Evolutionary conservation across 2,329 filamentous ascomycete species (phyloP).

Genomic region (Xylaria sp.): DNA sequence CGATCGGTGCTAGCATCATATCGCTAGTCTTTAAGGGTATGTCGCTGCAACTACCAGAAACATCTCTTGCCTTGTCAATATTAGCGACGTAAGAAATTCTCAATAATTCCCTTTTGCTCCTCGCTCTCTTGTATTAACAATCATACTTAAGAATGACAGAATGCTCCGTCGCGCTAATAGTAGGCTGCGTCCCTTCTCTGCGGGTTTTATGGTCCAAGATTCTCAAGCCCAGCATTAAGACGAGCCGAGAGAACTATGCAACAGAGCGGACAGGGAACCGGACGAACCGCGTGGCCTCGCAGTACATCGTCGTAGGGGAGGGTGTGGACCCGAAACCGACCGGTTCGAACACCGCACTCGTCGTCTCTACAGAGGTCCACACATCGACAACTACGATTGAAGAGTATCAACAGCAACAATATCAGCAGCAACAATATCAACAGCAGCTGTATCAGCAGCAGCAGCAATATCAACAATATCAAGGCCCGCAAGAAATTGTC

Average conservation of each 20-base stretch:
- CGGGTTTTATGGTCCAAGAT: constrained; percentile 37
- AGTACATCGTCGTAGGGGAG: constrained; percentile 27
- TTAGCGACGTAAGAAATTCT: constrained; percentile 30
- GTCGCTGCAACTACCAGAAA: constrained; percentile 19
- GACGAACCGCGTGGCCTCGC: constrained; percentile 25
- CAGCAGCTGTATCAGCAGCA: too few relatives aligned
- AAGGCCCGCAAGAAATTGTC: not conserved
- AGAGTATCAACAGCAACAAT: constrained; percentile 14
- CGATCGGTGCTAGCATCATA: constrained; percentile 31
- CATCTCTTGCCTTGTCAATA: constrained; percentile 33
- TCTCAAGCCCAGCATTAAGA: constrained; percentile 22
- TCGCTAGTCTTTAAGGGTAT: constrained; percentile 31
- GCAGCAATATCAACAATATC: constrained; percentile 2
- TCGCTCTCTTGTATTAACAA: not conserved
- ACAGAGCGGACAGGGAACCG: constrained; percentile 17
- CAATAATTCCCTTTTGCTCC: too few relatives aligned
- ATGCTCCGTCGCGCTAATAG: constrained; percentile 34
- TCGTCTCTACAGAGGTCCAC: constrained; percentile 31
- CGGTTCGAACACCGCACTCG: constrained; percentile 15
- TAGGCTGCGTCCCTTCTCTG: constrained; percentile 35
- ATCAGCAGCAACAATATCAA: not conserved
- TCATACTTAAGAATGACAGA: constrained; percentile 20
- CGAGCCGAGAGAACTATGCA: constrained; percentile 3
- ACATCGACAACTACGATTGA: constrained; percentile 13
- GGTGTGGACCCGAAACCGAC: constrained; percentile 18